Evolutionary conservation across 2,329 filamentous ascomycete genomes (phyloP).

Genomic region (Zopfia rhizophila): DNA sequence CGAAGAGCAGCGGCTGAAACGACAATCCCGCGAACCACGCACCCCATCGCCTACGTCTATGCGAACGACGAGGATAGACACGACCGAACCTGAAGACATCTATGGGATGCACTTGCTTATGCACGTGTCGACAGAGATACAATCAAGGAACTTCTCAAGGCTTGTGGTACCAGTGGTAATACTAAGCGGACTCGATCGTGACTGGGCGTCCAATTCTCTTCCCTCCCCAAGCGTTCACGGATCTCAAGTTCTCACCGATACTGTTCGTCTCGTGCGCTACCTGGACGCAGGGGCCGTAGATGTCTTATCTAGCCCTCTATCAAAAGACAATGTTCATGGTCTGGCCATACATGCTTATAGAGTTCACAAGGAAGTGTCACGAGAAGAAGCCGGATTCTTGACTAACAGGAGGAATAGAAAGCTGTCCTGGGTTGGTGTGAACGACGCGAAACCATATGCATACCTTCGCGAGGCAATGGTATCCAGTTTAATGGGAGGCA

Average conservation of each 20-base stretch:
- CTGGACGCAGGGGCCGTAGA: constrained; percentile 88
- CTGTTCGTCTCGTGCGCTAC: constrained; percentile 72
- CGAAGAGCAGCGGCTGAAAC: constrained; percentile 53
- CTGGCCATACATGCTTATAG: constrained; percentile 86
- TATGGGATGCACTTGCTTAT: constrained; percentile 56
- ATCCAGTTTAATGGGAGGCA: constrained; percentile 86
- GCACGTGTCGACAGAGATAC: constrained; percentile 55
- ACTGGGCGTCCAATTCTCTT: constrained; percentile 39
- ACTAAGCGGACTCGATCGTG: constrained; percentile 49
- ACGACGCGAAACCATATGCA: constrained; percentile 85
- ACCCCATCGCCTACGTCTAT: constrained; percentile 52
- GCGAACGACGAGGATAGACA: constrained; percentile 42
- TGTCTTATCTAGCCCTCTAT: constrained; percentile 82
- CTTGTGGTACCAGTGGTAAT: constrained; percentile 54
- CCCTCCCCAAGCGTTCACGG: constrained; percentile 47
- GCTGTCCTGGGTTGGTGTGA: constrained; percentile 89
- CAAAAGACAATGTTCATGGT: constrained; percentile 76
- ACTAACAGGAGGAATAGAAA: constrained; percentile 81
- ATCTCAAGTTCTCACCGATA: constrained; percentile 57
- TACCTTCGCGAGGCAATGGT: constrained; percentile 95
- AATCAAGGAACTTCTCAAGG: constrained; percentile 51
- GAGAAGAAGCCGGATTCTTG: constrained; percentile 76
- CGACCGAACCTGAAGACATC: constrained; percentile 52
- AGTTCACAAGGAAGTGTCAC: constrained; percentile 78
- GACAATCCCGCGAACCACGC: constrained; percentile 53